These are phyloP conservation scores for Daldinia childiae DNA, from an alignment of 495 filamentous ascomycete species.

Conservation along the genomic window DNA sequence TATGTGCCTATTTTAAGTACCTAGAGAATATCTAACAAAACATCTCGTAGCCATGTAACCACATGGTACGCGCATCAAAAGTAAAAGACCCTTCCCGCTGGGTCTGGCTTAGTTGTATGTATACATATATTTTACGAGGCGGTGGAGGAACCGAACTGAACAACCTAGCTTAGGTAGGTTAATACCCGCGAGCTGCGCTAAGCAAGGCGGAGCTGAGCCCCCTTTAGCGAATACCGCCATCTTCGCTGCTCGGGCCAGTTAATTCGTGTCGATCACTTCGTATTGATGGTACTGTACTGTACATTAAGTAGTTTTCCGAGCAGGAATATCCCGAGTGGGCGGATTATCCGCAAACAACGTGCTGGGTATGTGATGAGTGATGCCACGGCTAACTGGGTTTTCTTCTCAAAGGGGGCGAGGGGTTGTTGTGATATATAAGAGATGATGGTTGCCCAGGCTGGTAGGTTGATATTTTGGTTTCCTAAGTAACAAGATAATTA, in stretches of 20 bases:
- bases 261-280: constrained; percentile 44
- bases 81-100: background rate
- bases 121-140: constrained; percentile 24
- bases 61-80: background rate
- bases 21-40: background rate
- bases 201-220: constrained; percentile 18
- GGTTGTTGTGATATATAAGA: constrained; percentile 10
- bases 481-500: background rate
- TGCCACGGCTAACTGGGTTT: background rate
- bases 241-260: background rate
- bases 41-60: background rate
- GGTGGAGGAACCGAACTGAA: background rate
- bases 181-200: background rate
- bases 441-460: constrained; percentile 3
- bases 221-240: background rate
- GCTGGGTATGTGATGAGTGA: constrained; percentile 13
- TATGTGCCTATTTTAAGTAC: background rate
- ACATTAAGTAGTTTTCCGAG: background rate
- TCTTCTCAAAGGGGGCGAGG: background rate
- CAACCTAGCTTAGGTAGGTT: constrained; percentile 5
- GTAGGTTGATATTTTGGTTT: background rate
- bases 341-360: constrained; percentile 24
- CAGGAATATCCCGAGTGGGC: constrained; percentile 24
- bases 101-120: background rate
- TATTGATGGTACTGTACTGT: too few relatives aligned